Evolutionary conservation across 352 stramenopile species (phyloP).

Genomic region (Globisporangium irregulare): DNA sequence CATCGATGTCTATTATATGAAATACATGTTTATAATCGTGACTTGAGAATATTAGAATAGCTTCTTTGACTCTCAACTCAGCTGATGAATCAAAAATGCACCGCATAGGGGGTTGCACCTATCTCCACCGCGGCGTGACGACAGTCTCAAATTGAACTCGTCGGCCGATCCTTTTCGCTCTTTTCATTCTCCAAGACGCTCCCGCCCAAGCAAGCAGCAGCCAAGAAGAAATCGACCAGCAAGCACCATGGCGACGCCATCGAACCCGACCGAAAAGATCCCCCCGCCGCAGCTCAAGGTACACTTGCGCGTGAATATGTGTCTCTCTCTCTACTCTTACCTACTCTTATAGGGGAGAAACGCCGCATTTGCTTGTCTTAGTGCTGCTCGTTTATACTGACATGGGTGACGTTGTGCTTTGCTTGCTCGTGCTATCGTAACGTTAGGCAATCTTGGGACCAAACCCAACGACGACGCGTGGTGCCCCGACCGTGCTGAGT

Average conservation of each 20-base stretch:
- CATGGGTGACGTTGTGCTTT: background rate
- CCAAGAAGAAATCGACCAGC: background rate
- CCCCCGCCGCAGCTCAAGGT: constrained; percentile 49
- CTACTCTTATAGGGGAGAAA: constrained; percentile 1
- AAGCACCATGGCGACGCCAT: constrained; percentile 38
- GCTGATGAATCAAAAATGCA: background rate
- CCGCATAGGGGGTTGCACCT: background rate
- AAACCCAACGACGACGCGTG: constrained; percentile 70
- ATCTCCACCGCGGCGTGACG: background rate
- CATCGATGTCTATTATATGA: background rate
- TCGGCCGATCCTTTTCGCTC: background rate
- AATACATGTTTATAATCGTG: too few relatives aligned
- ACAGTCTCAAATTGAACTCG: constrained; percentile 3
- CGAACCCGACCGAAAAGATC: constrained; percentile 70
- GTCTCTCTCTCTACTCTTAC: background rate
- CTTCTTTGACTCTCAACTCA: too few relatives aligned
- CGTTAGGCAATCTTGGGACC: constrained; percentile 55
- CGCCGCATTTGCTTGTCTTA: background rate
- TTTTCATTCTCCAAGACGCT: constrained; percentile 4
- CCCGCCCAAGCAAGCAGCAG: constrained; percentile 8
- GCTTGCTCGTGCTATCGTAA: background rate
- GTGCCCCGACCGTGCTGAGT: constrained; percentile 59
- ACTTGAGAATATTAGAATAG: too few relatives aligned
- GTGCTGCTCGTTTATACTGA: background rate
- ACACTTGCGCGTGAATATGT: background rate